Evolutionary conservation across 495 filamentous ascomycete genomes (phyloP).

Genomic region (Saxispiralis lemnorum): DNA sequence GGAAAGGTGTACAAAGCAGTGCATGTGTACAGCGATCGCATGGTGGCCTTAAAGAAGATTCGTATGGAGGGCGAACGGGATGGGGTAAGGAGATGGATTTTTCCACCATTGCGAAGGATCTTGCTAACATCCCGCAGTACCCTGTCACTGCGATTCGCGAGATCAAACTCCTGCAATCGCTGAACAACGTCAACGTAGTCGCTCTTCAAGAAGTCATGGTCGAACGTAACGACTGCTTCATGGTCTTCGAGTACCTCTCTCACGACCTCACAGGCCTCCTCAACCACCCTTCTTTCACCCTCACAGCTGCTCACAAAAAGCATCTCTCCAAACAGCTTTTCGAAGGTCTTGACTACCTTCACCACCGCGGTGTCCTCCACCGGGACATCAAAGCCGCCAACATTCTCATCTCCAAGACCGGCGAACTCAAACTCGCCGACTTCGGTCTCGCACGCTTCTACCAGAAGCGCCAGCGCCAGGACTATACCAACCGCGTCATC

Average conservation of each 20-base stretch:
- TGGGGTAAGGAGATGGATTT: conserved; percentile 33
- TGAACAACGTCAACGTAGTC: conserved; percentile 85
- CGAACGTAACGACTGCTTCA: conserved; percentile 94
- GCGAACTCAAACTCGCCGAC: conserved; percentile 81
- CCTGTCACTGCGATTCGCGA: conserved; percentile 93
- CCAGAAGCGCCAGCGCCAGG: conserved; percentile 75
- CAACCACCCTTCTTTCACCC: conserved; percentile 83
- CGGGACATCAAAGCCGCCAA: conserved; percentile 59
- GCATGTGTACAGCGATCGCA: conserved; percentile 78
- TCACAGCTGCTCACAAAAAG: conserved; percentile 79
- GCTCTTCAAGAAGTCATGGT: conserved; percentile 90
- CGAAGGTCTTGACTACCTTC: conserved; percentile 83
- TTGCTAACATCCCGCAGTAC: conserved; percentile 34
- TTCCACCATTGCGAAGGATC: too few relatives aligned
- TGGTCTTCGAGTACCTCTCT: conserved; percentile 98
- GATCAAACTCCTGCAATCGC: conserved; percentile 84
- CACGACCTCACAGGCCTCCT: conserved; percentile 79
- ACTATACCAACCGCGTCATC: conserved; percentile 97
- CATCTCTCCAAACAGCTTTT: conserved; percentile 87
- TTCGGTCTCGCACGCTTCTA: conserved; percentile 97
- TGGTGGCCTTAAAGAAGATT: conserved; percentile 87
- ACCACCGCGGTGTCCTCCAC: conserved; percentile 82
- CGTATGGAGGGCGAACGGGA: conserved; percentile 93
- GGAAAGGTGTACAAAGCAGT: conserved; percentile 98
- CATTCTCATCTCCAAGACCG: conserved; percentile 77